Percentiles rank a stretch among this genome's conserved stretches.
These are phyloP conservation scores for Arthrinium phaeospermum DNA, from an alignment of 2,329 filamentous ascomycete genomes.

Conservation along the genomic window DNA sequence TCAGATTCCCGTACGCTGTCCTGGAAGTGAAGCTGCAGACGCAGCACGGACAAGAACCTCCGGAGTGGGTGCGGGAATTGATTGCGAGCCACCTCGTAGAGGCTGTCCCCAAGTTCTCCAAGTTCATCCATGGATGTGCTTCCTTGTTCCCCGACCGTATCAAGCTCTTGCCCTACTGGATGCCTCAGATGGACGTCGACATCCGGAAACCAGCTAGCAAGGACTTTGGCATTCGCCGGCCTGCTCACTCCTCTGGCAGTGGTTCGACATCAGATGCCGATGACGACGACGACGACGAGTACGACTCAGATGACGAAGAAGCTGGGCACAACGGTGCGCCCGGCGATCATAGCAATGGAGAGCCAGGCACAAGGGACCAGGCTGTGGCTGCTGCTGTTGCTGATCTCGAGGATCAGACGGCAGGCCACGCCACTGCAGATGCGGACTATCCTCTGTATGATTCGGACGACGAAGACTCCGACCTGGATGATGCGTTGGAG, in stretches of 20 bases:
- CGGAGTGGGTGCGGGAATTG: slow-evolving; percentile 94
- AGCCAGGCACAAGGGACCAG: slow-evolving; percentile 29
- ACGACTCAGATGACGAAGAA: slow-evolving; percentile 68
- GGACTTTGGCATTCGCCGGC: slow-evolving; percentile 87
- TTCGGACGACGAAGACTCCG: slow-evolving; percentile 82
- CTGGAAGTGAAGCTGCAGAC: slow-evolving; percentile 98
- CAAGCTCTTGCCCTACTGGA: slow-evolving; percentile 92
- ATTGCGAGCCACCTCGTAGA: slow-evolving; percentile 94
- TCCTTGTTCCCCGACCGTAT: slow-evolving; percentile 87
- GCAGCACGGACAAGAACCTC: slow-evolving; percentile 91
- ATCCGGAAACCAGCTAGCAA: slow-evolving; percentile 92
- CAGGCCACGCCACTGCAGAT: slow-evolving; percentile 60
- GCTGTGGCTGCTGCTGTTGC: slow-evolving; percentile 27
- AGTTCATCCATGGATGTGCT: slow-evolving; percentile 96
- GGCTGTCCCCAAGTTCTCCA: slow-evolving; percentile 98
- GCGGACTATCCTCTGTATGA: slow-evolving; percentile 90
- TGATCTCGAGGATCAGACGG: slow-evolving; percentile 86
- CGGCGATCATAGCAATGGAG: slow-evolving; percentile 24
- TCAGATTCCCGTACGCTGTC: slow-evolving; percentile 93
- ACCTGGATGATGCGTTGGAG: slow-evolving; percentile 71
- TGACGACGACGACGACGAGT: slow-evolving; percentile 77
- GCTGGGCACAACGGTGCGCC: slow-evolving; percentile 44
- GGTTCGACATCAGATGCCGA: slow-evolving; percentile 80
- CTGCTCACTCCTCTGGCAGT: slow-evolving; percentile 74
- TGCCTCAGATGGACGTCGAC: slow-evolving; percentile 97